Conservation (phyloP, 1,284 basidiomycete species). For the Flammula alnicola region DNA sequence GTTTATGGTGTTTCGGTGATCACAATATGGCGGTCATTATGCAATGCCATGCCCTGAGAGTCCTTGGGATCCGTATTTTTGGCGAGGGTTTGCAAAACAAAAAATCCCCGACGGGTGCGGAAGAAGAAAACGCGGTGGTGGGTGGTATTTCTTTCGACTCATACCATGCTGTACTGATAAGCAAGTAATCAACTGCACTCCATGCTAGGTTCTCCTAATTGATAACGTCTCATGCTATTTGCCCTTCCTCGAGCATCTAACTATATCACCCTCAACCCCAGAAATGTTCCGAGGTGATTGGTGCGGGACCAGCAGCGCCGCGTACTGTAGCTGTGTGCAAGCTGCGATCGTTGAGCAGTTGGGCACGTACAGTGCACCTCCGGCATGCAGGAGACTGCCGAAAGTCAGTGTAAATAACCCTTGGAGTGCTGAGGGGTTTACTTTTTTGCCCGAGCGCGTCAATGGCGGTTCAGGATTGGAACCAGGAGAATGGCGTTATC, state of each 20-base stretch:
- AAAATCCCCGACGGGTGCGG: not conserved
- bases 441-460: constrained; percentile 1
- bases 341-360: constrained; percentile 1
- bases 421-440: not conserved
- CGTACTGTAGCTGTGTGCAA: not conserved
- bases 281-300: not conserved
- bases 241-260: not conserved
- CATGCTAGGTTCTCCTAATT: not conserved
- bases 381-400: constrained; percentile 3
- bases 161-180: not conserved
- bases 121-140: constrained; percentile 5
- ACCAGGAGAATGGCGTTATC: constrained; percentile 7
- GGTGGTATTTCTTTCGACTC: not conserved
- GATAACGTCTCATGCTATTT: constrained; percentile 8
- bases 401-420: not conserved
- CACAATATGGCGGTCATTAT: constrained; percentile 5
- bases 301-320: not conserved
- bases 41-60: constrained; percentile 5
- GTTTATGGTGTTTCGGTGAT: constrained; percentile 13
- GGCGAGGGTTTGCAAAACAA: not conserved
- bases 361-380: constrained; percentile 4
- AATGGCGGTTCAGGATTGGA: not conserved
- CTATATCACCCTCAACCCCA: not conserved
- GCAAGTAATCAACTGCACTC: not conserved
- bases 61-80: constrained; percentile 1